These are phyloP conservation scores for Sarocladiaceae sp. DNA, from an alignment of 2,329 filamentous ascomycete species.

Conservation along the genomic window DNA sequence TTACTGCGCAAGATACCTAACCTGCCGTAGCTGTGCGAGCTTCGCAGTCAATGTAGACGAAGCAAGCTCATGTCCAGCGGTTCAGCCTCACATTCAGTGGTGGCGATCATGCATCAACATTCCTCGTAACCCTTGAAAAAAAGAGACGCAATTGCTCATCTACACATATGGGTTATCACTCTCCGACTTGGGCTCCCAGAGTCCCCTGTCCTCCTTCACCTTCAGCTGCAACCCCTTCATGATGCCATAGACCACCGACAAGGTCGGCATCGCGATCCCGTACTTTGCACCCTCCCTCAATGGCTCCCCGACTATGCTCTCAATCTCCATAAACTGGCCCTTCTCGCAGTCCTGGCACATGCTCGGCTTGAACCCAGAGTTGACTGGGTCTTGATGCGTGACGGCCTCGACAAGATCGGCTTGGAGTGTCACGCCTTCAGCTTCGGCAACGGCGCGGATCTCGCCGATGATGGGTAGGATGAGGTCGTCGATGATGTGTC, in stretches of 20 bases:
- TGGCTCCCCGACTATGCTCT: slow-evolving; percentile 47
- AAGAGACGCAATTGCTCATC: too few relatives aligned
- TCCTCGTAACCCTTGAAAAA: too few relatives aligned
- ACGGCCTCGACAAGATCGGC: slow-evolving; percentile 35
- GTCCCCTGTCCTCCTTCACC: too few relatives aligned
- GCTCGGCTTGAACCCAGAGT: slow-evolving; percentile 43
- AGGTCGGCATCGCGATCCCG: slow-evolving; percentile 42
- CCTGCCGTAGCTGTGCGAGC: too few relatives aligned
- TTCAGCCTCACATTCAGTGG: too few relatives aligned
- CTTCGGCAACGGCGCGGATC: slow-evolving; percentile 39
- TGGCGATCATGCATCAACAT: too few relatives aligned
- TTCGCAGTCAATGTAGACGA: too few relatives aligned
- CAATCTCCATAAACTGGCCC: slow-evolving; percentile 33
- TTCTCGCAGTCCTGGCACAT: slow-evolving; percentile 49
- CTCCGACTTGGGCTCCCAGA: too few relatives aligned
- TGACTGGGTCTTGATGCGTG: slow-evolving; percentile 42
- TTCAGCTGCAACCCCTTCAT: slow-evolving; percentile 41
- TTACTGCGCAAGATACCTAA: too few relatives aligned
- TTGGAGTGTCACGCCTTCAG: slow-evolving; percentile 33
- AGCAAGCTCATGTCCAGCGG: too few relatives aligned
- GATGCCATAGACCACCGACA: slow-evolving; percentile 41
- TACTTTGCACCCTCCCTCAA: slow-evolving; percentile 36
- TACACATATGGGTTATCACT: too few relatives aligned
- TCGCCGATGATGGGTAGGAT: slow-evolving; percentile 48
- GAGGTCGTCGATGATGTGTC: slow-evolving; percentile 37